These are phyloP conservation scores for Phaeolepiota aurea DNA, from an alignment of 768 basidiomycete genomes.

Conservation along the genomic window DNA sequence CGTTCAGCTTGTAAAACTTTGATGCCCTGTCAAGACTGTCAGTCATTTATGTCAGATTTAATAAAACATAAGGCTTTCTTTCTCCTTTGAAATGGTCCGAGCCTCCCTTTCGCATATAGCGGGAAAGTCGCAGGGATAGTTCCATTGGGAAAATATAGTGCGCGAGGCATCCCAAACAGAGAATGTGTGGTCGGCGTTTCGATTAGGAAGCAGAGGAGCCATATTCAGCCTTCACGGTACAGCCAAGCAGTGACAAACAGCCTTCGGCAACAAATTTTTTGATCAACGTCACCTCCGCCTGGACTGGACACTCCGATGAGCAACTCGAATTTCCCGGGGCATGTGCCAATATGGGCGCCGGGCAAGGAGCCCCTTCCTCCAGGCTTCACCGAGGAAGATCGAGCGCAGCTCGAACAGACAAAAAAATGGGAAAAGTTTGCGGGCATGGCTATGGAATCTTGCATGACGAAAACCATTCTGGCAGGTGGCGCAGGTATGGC, in stretches of 20 bases:
- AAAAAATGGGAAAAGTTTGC: conserved; percentile 76
- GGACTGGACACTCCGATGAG: neutral
- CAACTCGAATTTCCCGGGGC: conserved; percentile 25
- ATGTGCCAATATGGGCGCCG: conserved; percentile 73
- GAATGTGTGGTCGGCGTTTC: neutral
- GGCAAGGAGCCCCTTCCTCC: conserved; percentile 86
- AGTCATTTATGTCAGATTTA: neutral
- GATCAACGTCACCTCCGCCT: neutral
- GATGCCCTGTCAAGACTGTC: neutral
- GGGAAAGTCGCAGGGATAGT: neutral
- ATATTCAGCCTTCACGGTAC: neutral
- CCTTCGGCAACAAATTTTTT: neutral
- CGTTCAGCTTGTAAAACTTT: neutral
- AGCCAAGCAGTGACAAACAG: neutral
- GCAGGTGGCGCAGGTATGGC: conserved; percentile 77
- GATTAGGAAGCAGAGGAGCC: neutral
- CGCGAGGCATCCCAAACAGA: neutral
- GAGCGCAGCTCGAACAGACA: conserved; percentile 52
- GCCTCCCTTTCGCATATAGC: neutral
- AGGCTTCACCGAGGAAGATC: conserved; percentile 76
- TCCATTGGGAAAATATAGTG: neutral
- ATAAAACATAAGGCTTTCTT: neutral
- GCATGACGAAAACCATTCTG: conserved; percentile 72
- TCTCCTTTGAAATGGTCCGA: neutral
- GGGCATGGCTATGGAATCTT: conserved; percentile 73